A percentile compares a stretch with the other conserved stretches of the same genome.
Evolutionary conservation across 2,329 filamentous ascomycete genomes (phyloP).

Genomic region (Monosporascus sp.): DNA sequence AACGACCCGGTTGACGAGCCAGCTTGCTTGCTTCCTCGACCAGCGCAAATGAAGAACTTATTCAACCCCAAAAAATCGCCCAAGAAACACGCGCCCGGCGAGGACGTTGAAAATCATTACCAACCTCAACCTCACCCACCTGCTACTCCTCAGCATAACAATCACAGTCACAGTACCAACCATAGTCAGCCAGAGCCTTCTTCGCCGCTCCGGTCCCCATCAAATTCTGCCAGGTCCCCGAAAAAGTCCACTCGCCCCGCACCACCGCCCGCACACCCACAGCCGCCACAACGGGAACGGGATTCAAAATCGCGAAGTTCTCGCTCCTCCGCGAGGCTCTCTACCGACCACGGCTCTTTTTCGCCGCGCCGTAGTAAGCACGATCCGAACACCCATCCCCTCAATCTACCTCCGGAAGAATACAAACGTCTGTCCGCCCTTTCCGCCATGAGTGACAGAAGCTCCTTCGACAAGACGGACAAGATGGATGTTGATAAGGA

Average conservation of each 20-base stretch:
- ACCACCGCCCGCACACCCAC: constrained; percentile 14
- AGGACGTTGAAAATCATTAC: constrained; percentile 21
- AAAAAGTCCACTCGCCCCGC: constrained; percentile 18
- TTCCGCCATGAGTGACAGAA: constrained; percentile 55
- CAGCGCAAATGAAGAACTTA: constrained; percentile 29
- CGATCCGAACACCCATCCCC: constrained; percentile 72
- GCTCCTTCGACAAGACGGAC: constrained; percentile 34
- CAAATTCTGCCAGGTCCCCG: background rate
- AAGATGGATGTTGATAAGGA: constrained; percentile 73
- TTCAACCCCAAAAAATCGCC: constrained; percentile 29
- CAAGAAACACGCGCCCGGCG: constrained; percentile 25
- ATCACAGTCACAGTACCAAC: background rate
- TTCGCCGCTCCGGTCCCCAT: background rate
- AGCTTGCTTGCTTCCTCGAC: background rate
- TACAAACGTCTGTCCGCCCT: constrained; percentile 68
- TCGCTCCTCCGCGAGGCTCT: constrained; percentile 41
- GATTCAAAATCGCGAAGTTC: constrained; percentile 35
- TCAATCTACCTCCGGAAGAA: constrained; percentile 88
- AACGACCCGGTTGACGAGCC: background rate
- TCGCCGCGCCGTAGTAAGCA: constrained; percentile 47
- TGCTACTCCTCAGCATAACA: too few relatives aligned
- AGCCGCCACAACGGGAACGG: constrained; percentile 16
- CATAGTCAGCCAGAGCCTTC: background rate
- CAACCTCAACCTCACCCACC: constrained; percentile 12
- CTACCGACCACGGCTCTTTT: constrained; percentile 38